Percentiles rank a stretch among this genome's conserved stretches.
phyloP scores from a whole-genome alignment of 192 early-diverging fungal genomes.

The Phycomyces nitens region DNA sequence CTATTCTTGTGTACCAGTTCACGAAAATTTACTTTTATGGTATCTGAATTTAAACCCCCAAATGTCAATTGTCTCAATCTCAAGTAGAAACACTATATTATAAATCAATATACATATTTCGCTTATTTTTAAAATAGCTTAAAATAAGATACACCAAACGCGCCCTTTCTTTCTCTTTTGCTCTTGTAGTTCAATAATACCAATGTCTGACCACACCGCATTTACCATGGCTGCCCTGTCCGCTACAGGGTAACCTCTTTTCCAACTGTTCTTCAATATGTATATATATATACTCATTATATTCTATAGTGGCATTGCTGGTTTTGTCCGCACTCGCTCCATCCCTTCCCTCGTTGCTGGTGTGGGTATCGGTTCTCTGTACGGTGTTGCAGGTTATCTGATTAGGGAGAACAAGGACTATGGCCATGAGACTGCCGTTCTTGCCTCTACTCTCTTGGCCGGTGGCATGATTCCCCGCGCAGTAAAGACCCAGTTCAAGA shows the following conservation, averaged over 20 bases:
- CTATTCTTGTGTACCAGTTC: too few species aligned
- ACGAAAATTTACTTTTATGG: too few species aligned
- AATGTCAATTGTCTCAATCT: too few species aligned
- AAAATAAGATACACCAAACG: not conserved
- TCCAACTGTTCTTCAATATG: not conserved
- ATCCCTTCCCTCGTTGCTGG: conserved; percentile 39
- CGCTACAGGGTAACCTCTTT: conserved; percentile 23
- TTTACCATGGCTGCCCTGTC: conserved; percentile 34
- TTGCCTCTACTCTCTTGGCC: conserved; percentile 36
- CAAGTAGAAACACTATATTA: too few species aligned
- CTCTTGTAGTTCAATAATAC: not conserved
- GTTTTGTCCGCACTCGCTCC: conserved; percentile 35
- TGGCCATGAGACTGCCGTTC: conserved; percentile 41
- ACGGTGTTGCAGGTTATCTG: conserved; percentile 39
- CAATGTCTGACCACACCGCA: conserved; percentile 35
- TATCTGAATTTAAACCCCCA: too few species aligned
- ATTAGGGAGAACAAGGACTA: conserved; percentile 39
- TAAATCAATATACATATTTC: too few species aligned
- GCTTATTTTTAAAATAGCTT: too few species aligned
- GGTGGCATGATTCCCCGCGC: conserved; percentile 38
- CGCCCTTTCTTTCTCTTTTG: conserved; percentile 6
- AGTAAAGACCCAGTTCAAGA: conserved; percentile 26
- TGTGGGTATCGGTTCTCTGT: conserved; percentile 33
- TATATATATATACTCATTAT: not conserved
- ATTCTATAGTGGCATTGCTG: conserved; percentile 30